These are phyloP conservation scores for Sphaerulina vaccinii DNA, from an alignment of 2,329 filamentous ascomycete genomes.

Conservation along the genomic window DNA sequence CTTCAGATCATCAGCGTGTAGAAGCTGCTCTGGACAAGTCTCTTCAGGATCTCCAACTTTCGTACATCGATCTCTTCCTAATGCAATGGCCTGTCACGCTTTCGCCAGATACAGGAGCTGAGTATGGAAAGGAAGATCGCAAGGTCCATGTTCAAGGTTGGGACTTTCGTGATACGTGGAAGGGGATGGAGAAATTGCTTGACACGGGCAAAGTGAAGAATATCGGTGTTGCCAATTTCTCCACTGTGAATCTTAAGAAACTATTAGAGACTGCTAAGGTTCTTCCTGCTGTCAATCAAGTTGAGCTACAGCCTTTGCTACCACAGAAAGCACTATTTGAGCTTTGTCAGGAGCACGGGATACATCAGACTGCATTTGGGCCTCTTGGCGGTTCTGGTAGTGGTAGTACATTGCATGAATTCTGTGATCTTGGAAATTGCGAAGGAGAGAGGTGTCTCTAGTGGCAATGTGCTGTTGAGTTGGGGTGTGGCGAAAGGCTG, in stretches of 20 bases:
- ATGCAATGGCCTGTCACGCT: slow-evolving; percentile 19
- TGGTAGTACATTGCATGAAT: slow-evolving; percentile 18
- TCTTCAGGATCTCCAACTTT: slow-evolving; percentile 67
- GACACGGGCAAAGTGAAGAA: slow-evolving; percentile 48
- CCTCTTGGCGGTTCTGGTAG: slow-evolving; percentile 19
- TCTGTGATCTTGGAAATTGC: slow-evolving; percentile 14
- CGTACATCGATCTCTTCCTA: slow-evolving; percentile 48
- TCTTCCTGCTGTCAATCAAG: slow-evolving; percentile 24
- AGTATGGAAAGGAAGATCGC: slow-evolving; percentile 12
- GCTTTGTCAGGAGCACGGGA: slow-evolving; percentile 17
- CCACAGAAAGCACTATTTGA: slow-evolving; percentile 16
- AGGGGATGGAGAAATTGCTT: slow-evolving; percentile 65
- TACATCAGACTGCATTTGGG: slow-evolving; percentile 20
- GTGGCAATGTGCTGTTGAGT: slow-evolving; percentile 38
- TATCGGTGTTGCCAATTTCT: slow-evolving; percentile 52
- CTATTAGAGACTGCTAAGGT: slow-evolving; percentile 17
- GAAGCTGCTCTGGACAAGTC: slow-evolving; percentile 60
- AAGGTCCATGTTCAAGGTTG: slow-evolving; percentile 14
- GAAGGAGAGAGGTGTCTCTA: slow-evolving; percentile 14
- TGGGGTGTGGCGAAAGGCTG: slow-evolving; percentile 39
- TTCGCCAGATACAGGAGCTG: slow-evolving; percentile 4
- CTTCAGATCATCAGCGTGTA: slow-evolving; percentile 48
- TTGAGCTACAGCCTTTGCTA: slow-evolving; percentile 19
- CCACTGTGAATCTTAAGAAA: slow-evolving; percentile 46
- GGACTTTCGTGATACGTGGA: slow-evolving; percentile 69